Percentiles rank a stretch among this genome's conserved stretches.
Conservation (phyloP, 306 rosid genomes). For the Elaeagnus macrophylla region DNA sequence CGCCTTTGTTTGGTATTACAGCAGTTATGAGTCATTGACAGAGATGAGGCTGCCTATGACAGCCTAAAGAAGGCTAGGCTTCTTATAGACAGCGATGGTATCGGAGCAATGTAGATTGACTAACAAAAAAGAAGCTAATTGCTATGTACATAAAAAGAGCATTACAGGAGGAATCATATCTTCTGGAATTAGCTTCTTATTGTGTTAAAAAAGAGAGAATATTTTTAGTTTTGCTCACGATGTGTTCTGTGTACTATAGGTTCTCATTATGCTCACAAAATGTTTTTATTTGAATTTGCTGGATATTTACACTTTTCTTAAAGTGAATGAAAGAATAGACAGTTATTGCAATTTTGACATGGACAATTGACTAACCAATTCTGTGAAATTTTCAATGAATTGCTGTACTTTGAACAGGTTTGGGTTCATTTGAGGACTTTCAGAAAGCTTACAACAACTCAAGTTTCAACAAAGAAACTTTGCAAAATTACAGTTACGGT, state of each 20-base stretch:
- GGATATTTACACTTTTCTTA: too few species aligned
- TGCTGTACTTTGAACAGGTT: neutral
- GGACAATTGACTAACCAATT: neutral
- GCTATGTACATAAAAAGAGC: slow-evolving; percentile 53
- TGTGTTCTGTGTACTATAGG: too few species aligned
- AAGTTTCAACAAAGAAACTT: neutral
- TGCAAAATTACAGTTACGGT: neutral
- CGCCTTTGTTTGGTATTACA: slow-evolving; percentile 40
- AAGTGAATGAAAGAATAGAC: too few species aligned
- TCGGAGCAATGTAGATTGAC: slow-evolving; percentile 70
- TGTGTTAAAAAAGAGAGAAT: slow-evolving; percentile 2
- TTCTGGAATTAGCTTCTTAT: slow-evolving; percentile 55
- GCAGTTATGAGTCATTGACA: slow-evolving; percentile 54
- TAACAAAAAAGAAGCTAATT: slow-evolving; percentile 43
- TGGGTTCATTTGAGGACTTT: neutral
- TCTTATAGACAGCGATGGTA: slow-evolving; percentile 49
- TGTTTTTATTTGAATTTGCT: too few species aligned
- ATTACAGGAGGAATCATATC: slow-evolving; percentile 53
- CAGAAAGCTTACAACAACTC: neutral
- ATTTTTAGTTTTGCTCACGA: neutral
- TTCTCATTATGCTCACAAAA: too few species aligned
- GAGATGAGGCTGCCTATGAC: slow-evolving; percentile 62
- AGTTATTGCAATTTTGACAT: neutral
- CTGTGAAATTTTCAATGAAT: neutral
- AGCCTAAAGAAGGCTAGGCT: slow-evolving; percentile 56